Base-by-base conservation (phyloP, 2,329 filamentous ascomycete species). In the Grosmannia huntii region DNA sequence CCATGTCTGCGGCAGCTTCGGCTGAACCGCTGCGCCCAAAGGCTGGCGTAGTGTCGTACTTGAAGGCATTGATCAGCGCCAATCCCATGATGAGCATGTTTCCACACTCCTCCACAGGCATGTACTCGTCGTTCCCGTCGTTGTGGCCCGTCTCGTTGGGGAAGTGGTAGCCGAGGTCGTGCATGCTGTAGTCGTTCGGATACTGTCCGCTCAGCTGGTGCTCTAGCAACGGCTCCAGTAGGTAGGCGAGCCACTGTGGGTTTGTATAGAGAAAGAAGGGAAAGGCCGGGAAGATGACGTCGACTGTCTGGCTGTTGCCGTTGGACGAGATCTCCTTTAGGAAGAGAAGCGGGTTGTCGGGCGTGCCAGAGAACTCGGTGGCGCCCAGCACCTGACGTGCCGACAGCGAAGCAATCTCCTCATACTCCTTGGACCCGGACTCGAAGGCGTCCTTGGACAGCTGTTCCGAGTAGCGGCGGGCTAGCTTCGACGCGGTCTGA, bases 221-320 rank as follows among this genome's bases (percentile, higher is more conserved):
- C 70, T 92, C 88, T 51, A 91, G 78, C 31, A 92, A 74, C 6
- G 89, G 88, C 68, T 92, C 87, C 4, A 92, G 73, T 3, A 91
- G 75, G 65, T 90, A 90, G 1, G 84, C 85, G 55, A 90, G 73
- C 87, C 87, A 90, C 60, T 82, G 77, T 1, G 89, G 88, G 63
- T 90, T 90, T 10, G 87, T 90, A 67, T 91, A 92, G 16, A 91
- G 70, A 73, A 91, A 91, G 76, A 91, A 91, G 0, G 89, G 87
- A 69, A 89, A 90, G 0, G 87, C 79, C 0, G 89, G 89, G 72
- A 89, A 92, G 63, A 94, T 90, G 55, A 94, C 87, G 72, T 91
- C 88, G 21, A 92, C 86, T 0, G 88, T 92, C 68, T 94, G 87
- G 68, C 83, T 83, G 65, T 94, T 91, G 5, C 89, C 89, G 65